Conservation (phyloP, 202 grass and related monocot genomes). For the Setaria viridis region DNA sequence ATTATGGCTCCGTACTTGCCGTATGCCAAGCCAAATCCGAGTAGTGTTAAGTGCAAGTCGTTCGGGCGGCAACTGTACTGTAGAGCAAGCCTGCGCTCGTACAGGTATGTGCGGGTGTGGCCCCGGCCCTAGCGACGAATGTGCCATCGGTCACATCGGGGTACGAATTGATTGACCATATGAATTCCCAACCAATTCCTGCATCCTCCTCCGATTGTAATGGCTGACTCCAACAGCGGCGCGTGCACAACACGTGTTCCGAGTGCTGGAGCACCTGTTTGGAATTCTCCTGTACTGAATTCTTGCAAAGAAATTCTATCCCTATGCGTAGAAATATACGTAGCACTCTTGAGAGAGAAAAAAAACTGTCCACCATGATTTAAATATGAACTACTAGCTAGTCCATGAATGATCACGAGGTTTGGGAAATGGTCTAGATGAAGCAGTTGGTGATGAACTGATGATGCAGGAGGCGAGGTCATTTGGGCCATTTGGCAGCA, state of each 20-base stretch:
- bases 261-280: background rate
- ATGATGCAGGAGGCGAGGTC: constrained; percentile 15
- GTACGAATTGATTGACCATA: constrained; percentile 6
- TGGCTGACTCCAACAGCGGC: background rate
- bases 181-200: constrained; percentile 39
- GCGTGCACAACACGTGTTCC: background rate
- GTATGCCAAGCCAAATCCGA: constrained; percentile 23
- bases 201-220: constrained; percentile 9
- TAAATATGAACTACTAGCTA: background rate
- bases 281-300: background rate
- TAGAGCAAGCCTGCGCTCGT: background rate
- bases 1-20: too few relatives aligned
- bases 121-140: constrained; percentile 2
- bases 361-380: background rate
- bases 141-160: background rate
- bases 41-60: constrained; percentile 25
- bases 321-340: background rate
- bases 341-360: too few relatives aligned
- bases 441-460: constrained; percentile 27
- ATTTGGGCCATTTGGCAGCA: background rate
- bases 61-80: background rate
- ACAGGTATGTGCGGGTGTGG: background rate
- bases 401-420: background rate
- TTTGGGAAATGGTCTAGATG: background rate
- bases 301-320: background rate